phyloP scores from a whole-genome alignment of 345 rosid genomes.

The Anastatica hierochuntica region DNA sequence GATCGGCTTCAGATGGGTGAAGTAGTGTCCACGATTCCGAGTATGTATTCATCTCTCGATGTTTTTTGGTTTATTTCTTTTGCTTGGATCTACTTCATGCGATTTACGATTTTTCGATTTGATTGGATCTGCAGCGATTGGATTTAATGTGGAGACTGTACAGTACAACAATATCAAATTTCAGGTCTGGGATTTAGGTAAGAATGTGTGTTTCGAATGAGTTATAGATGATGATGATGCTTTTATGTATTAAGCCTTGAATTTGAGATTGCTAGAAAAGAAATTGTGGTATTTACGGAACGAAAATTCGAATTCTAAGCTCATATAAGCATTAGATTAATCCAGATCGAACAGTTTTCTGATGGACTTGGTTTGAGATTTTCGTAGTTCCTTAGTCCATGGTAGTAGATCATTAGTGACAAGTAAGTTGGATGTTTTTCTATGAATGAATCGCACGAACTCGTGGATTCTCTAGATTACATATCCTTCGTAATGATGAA shows the following conservation, averaged over 20 bases:
- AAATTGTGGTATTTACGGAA: background rate
- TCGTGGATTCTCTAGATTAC: background rate
- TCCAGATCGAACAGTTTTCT: background rate
- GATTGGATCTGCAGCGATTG: constrained; percentile 58
- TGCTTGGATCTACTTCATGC: constrained; percentile 9
- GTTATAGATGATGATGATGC: background rate
- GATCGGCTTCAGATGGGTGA: constrained; percentile 99
- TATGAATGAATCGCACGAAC: background rate
- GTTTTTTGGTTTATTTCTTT: background rate
- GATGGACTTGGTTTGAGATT: background rate
- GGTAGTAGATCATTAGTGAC: background rate
- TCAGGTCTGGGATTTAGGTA: constrained; percentile 86
- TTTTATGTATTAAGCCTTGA: background rate
- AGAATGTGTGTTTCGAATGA: background rate
- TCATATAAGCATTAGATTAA: background rate
- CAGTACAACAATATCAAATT: constrained; percentile 92
- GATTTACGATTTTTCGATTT: background rate
- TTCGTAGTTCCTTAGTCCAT: background rate
- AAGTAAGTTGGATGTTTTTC: background rate
- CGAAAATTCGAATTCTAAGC: background rate
- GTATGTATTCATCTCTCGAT: constrained; percentile 32
- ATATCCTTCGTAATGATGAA: background rate
- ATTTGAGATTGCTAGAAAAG: background rate
- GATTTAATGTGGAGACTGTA: constrained; percentile 93
- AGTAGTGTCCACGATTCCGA: constrained; percentile 94